Evolutionary conservation across 768 basidiomycete species (phyloP).

Genomic region (Megacollybia marginata): DNA sequence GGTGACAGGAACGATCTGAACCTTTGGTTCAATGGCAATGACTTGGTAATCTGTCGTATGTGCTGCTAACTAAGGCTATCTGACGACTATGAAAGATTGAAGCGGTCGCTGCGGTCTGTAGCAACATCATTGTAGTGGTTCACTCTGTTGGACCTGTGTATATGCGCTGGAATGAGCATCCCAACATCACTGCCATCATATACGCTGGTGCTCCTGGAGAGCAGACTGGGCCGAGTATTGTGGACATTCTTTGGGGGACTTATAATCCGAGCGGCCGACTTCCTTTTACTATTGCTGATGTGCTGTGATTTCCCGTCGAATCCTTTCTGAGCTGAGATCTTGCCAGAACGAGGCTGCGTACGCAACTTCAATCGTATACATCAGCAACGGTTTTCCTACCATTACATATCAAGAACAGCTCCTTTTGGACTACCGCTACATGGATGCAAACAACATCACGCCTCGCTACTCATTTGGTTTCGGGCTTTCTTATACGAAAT

Average conservation of each 20-base stretch:
- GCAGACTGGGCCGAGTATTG: conserved; percentile 71
- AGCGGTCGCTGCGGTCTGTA: conserved; percentile 57
- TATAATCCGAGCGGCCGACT: conserved; percentile 71
- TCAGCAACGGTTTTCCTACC: conserved; percentile 20
- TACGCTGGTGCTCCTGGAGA: conserved; percentile 56
- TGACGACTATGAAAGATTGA: conserved; percentile 31
- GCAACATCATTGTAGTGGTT: conserved; percentile 74
- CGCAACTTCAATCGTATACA: conserved; percentile 36
- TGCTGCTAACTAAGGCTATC: conserved; percentile 20
- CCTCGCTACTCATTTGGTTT: conserved; percentile 66
- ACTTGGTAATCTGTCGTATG: conserved; percentile 23
- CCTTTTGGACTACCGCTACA: conserved; percentile 63
- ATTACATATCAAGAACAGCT: conserved; percentile 60
- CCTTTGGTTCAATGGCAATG: conserved; percentile 51
- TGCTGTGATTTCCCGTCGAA: conserved; percentile 5
- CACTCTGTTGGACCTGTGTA: conserved; percentile 72
- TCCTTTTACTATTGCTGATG: conserved; percentile 72
- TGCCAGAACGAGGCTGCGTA: conserved; percentile 30
- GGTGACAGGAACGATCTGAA: conserved; percentile 56
- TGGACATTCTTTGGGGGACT: conserved; percentile 70
- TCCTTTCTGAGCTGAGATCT: neutral
- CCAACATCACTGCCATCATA: conserved; percentile 63
- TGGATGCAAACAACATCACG: conserved; percentile 43
- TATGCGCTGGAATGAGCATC: conserved; percentile 69
- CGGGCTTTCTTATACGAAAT: conserved; percentile 69